These are phyloP conservation scores for Pythium inflatum DNA, from an alignment of 352 stramenopile species.

Conservation along the genomic window DNA sequence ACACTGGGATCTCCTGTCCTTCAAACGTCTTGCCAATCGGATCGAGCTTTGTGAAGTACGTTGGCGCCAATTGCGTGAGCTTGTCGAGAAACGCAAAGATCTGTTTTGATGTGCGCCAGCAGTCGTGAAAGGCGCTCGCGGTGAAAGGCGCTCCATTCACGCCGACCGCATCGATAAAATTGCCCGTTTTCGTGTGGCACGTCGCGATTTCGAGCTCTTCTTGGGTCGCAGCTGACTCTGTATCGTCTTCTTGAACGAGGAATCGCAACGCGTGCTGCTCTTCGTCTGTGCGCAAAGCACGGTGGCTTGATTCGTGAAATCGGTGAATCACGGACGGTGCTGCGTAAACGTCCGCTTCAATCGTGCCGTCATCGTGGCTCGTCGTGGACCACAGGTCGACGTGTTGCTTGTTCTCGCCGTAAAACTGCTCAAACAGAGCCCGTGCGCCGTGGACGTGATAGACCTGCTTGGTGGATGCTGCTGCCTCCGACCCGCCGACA, in stretches of 20 bases:
- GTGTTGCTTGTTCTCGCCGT: not conserved
- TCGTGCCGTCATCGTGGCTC: slow-evolving; percentile 13
- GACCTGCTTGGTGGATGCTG: not conserved
- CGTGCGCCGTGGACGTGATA: not conserved
- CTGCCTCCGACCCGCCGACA: not conserved
- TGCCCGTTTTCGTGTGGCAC: slow-evolving; percentile 16
- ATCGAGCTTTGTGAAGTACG: slow-evolving; percentile 34
- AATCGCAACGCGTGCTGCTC: not conserved
- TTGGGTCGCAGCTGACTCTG: not conserved
- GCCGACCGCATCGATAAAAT: slow-evolving; percentile 11
- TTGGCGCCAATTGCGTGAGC: slow-evolving; percentile 22
- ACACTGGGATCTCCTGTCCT: slow-evolving; percentile 31
- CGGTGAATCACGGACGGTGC: not conserved
- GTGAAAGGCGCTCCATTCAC: slow-evolving; percentile 16
- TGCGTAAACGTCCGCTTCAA: slow-evolving; percentile 20
- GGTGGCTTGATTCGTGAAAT: not conserved
- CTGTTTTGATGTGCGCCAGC: slow-evolving; percentile 34
- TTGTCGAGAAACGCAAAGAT: slow-evolving; percentile 37
- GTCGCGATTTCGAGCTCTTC: slow-evolving; percentile 16
- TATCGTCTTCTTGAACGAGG: not conserved
- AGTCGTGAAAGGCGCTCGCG: slow-evolving; percentile 39
- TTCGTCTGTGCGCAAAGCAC: not conserved
- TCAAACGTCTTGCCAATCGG: slow-evolving; percentile 33
- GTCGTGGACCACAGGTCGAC: slow-evolving; percentile 22
- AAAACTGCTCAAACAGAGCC: not conserved